Base-by-base conservation (phyloP, 805 yeast species). In the Komagataella kurtzmanii region DNA sequence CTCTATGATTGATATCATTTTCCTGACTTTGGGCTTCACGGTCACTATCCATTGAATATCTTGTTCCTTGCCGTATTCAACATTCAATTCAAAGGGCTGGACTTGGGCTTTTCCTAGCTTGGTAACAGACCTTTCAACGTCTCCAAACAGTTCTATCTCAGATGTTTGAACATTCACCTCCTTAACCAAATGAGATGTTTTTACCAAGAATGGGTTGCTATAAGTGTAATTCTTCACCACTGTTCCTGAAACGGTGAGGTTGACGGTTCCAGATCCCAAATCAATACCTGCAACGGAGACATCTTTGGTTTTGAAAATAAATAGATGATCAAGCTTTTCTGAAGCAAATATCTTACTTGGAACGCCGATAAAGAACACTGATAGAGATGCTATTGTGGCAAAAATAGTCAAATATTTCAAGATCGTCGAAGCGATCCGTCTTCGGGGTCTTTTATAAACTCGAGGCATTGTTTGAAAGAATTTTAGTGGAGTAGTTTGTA, bases 21-120 rank as follows among this genome's bases (percentile, higher is more conserved):
- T 55, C 50, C 65, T 69, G 14, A 71, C 54, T n/a, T 67, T 59
- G 6, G 75, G 75, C 50, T 58, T 60, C 2, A 69, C 54, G 0
- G 64, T 61, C 17, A 69, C 54, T 30, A 58, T 51, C 47, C 69
- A 48, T 21, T 61, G 60, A 43, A 72, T 44, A 0, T 54, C 55
- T 2, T 69, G 65, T 2, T 50, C 49, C 3, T 53, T 49, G 1
- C 58, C 56, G 50, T 70, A 61, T 3, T 53, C 59, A n/a, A 68
- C 65, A 10, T 56, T 56, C 7, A 71, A 66, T 12, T 53, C 50
- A 51, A 72, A 67, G 14, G 67, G 66, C 2, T 70, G 60, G 1
- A 70, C 59, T 17, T 59, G 55, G 5, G 66, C 65, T 1, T 53
- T 53, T 1, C 76, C 75, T 45, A 72, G 52, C 17, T 56, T 54